Conservation (phyloP, 2,329 filamentous ascomycete species). For the Colletotrichum eremochloae region DNA sequence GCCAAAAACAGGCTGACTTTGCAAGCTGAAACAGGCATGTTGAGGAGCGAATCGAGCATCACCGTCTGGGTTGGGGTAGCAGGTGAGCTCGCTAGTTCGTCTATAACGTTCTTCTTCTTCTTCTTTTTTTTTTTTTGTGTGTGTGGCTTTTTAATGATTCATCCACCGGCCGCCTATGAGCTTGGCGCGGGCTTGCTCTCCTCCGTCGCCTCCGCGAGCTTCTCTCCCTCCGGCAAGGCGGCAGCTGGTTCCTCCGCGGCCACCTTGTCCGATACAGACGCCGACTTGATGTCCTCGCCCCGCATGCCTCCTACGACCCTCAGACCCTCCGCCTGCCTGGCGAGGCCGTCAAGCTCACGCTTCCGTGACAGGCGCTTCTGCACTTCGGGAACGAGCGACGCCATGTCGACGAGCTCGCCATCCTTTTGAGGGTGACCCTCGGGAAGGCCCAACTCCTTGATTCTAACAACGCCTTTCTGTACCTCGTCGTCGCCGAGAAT, state of each 20-base stretch:
- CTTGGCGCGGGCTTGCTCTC: slow-evolving; percentile 40
- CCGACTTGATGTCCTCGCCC: slow-evolving; percentile 53
- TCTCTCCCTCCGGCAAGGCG: slow-evolving; percentile 19
- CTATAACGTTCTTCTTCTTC: background rate
- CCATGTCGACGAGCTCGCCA: slow-evolving; percentile 79
- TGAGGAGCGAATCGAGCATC: background rate
- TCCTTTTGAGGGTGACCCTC: slow-evolving; percentile 93
- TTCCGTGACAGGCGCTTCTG: slow-evolving; percentile 60
- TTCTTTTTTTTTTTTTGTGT: background rate
- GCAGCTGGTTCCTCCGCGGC: slow-evolving; percentile 29
- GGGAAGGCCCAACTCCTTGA: slow-evolving; percentile 82
- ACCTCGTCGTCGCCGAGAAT: slow-evolving; percentile 94
- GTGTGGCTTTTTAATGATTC: slow-evolving; percentile 19
- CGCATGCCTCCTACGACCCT: slow-evolving; percentile 63
- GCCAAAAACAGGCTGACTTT: background rate
- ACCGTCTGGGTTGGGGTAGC: background rate
- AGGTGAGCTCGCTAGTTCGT: background rate
- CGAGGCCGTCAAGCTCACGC: slow-evolving; percentile 59
- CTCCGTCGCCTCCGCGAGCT: slow-evolving; percentile 33
- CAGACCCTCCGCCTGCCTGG: slow-evolving; percentile 59
- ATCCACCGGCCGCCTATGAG: slow-evolving; percentile 19
- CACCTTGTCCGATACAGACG: slow-evolving; percentile 41
- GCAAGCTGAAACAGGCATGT: background rate
- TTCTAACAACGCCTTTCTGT: slow-evolving; percentile 83
- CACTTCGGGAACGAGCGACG: slow-evolving; percentile 74